phyloP scores from a whole-genome alignment of 495 filamentous ascomycete species.

The Podospora comata region DNA sequence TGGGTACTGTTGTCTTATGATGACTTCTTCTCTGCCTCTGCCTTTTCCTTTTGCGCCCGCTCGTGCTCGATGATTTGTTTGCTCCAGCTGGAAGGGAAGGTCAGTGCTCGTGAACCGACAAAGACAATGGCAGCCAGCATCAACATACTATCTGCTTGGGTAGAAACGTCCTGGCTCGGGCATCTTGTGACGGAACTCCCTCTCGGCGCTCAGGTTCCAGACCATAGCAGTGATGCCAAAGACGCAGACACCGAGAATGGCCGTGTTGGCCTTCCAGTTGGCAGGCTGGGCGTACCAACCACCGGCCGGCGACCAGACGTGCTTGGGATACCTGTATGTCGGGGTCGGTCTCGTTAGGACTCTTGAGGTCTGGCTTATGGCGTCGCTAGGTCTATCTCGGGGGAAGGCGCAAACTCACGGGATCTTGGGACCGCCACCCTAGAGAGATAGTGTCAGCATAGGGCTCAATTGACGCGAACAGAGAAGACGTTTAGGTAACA shows the following conservation, averaged over 20 bases:
- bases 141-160: slow-evolving; percentile 89
- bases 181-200: slow-evolving; percentile 76
- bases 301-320: slow-evolving; percentile 97
- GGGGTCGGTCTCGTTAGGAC: slow-evolving; percentile 18
- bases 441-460: slow-evolving; percentile 17
- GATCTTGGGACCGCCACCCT: slow-evolving; percentile 80
- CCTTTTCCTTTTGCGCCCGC: slow-evolving; percentile 57
- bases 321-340: slow-evolving; percentile 80
- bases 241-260: slow-evolving; percentile 70
- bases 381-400: slow-evolving; percentile 15
- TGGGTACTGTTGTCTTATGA: slow-evolving; percentile 16
- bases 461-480: slow-evolving; percentile 8
- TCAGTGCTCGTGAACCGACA: slow-evolving; percentile 9
- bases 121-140: background rate
- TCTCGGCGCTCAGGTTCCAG: slow-evolving; percentile 80
- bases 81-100: slow-evolving; percentile 65
- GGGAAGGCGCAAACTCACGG: slow-evolving; percentile 59
- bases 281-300: slow-evolving; percentile 93
- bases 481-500: slow-evolving; percentile 1
- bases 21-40: slow-evolving; percentile 14
- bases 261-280: slow-evolving; percentile 95
- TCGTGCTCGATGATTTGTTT: slow-evolving; percentile 89
- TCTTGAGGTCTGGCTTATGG: slow-evolving; percentile 8
- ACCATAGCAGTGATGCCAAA: slow-evolving; percentile 68
- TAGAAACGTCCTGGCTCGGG: slow-evolving; percentile 85